Conservation (phyloP, 2,329 filamentous ascomycete species). For the Claviceps maximensis region DNA sequence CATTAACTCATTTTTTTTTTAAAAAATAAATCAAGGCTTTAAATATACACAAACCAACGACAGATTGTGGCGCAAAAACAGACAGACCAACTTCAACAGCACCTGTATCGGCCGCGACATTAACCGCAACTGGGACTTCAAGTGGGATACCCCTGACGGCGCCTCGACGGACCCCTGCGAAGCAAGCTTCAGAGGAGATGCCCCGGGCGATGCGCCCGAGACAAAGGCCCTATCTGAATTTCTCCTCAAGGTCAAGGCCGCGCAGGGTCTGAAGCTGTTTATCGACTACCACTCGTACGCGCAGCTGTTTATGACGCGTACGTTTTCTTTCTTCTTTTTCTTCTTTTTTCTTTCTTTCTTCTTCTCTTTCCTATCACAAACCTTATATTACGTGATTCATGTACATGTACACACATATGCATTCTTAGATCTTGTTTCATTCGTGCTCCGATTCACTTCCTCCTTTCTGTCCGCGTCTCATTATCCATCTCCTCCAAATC, state of each 20-base stretch:
- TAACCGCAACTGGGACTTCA: conserved; percentile 44
- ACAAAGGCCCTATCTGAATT: conserved; percentile 31
- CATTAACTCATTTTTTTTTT: background rate
- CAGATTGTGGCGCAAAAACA: conserved; percentile 51
- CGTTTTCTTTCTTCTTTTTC: conserved; percentile 23
- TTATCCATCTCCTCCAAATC: no score
- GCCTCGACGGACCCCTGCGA: conserved; percentile 38
- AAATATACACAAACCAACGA: conserved; percentile 42
- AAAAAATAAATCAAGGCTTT: conserved; percentile 38
- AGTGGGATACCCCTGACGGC: no score
- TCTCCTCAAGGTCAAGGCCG: conserved; percentile 17
- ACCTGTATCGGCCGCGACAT: conserved; percentile 40
- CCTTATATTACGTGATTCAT: no score
- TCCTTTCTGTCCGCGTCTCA: no score
- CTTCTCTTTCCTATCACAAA: background rate
- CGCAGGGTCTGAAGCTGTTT: conserved; percentile 43
- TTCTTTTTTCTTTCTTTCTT: background rate
- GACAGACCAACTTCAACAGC: conserved; percentile 21
- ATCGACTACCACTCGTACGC: conserved; percentile 54
- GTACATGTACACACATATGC: no score
- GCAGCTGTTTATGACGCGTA: conserved; percentile 47
- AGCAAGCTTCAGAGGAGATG: conserved; percentile 32
- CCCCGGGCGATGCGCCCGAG: conserved; percentile 36
- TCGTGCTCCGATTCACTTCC: background rate
- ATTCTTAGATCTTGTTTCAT: background rate